Evolutionary conservation across 441 rosid genomes (phyloP).

Genomic region (Hura crepitans): DNA sequence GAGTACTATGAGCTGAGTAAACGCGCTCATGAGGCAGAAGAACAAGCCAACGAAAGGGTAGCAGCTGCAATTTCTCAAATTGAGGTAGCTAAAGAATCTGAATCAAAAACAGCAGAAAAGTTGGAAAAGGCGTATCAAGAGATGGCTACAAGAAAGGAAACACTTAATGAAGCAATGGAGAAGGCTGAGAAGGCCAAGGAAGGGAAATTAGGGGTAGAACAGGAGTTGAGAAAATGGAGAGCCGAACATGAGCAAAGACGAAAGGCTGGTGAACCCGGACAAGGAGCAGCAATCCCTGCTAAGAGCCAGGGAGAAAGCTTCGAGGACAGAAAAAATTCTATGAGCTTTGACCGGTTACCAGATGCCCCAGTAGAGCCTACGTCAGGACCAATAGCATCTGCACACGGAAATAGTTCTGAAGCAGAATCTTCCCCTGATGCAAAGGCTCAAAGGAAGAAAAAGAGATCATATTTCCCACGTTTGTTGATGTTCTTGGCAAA

Average conservation of each 20-base stretch:
- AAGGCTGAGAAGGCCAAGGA: conserved; percentile 88
- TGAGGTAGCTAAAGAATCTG: conserved; percentile 72
- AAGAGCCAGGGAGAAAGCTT: conserved; percentile 37
- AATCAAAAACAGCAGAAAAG: conserved; percentile 47
- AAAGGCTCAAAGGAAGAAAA: conserved; percentile 61
- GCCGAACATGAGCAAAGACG: conserved; percentile 75
- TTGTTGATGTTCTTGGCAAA: conserved; percentile 59
- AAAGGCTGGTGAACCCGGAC: conserved; percentile 46
- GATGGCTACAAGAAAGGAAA: conserved; percentile 60
- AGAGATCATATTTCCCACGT: conserved; percentile 64
- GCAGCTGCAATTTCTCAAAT: conserved; percentile 66
- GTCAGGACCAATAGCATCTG: conserved; percentile 35
- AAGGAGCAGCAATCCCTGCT: conserved; percentile 29
- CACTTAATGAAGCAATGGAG: conserved; percentile 54
- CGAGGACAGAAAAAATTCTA: conserved; percentile 42
- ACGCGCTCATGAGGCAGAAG: conserved; percentile 78
- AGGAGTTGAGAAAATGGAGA: conserved; percentile 86
- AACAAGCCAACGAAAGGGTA: conserved; percentile 63
- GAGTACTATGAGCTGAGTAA: conserved; percentile 88
- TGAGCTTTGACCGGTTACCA: conserved; percentile 21
- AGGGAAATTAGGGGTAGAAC: conserved; percentile 77
- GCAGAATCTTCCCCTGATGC: conserved; percentile 36
- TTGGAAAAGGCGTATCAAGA: conserved; percentile 67
- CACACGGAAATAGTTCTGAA: conserved; percentile 35
- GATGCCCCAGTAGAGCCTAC: conserved; percentile 24